Evolutionary conservation across 1,284 basidiomycete genomes (phyloP).

Genomic region (Leccinum solheimii): DNA sequence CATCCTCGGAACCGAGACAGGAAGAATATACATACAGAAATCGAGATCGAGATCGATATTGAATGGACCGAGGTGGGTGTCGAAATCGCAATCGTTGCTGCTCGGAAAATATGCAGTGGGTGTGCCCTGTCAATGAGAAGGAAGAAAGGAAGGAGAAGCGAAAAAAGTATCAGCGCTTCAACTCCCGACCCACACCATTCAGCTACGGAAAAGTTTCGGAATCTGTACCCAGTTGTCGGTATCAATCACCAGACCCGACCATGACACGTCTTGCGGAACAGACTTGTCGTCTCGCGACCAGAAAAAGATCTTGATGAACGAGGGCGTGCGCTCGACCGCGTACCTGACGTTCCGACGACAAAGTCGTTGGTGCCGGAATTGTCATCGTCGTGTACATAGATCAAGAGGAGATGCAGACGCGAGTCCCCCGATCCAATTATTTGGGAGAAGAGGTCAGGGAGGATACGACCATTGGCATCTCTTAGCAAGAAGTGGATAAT

Average conservation of each 20-base stretch:
- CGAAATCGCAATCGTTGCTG: conserved; percentile 18
- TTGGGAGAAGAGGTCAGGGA: too few species aligned
- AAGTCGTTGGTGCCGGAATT: background rate
- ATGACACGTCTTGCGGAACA: conserved; percentile 23
- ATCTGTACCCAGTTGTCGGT: conserved; percentile 27
- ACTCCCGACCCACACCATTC: too few species aligned
- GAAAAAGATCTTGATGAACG: conserved; percentile 27
- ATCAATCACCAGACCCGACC: conserved; percentile 17
- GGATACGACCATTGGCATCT: too few species aligned
- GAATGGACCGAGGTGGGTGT: conserved; percentile 21
- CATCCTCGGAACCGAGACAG: background rate
- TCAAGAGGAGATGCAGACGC: too few species aligned
- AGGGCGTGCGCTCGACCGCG: conserved; percentile 27
- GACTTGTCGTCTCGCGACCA: conserved; percentile 18
- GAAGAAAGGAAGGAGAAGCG: background rate
- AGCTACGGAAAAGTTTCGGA: background rate
- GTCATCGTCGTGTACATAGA: background rate
- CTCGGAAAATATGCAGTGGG: conserved; percentile 28
- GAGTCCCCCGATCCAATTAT: too few species aligned
- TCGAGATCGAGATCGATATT: conserved; percentile 28
- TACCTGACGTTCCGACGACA: conserved; percentile 10
- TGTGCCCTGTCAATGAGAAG: conserved; percentile 11
- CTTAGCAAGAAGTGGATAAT: too few species aligned
- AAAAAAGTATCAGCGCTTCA: background rate
- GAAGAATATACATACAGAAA: conserved; percentile 19